Base-by-base conservation (phyloP, 2,329 filamentous ascomycete species). In the Aspergillus chevalieri region DNA sequence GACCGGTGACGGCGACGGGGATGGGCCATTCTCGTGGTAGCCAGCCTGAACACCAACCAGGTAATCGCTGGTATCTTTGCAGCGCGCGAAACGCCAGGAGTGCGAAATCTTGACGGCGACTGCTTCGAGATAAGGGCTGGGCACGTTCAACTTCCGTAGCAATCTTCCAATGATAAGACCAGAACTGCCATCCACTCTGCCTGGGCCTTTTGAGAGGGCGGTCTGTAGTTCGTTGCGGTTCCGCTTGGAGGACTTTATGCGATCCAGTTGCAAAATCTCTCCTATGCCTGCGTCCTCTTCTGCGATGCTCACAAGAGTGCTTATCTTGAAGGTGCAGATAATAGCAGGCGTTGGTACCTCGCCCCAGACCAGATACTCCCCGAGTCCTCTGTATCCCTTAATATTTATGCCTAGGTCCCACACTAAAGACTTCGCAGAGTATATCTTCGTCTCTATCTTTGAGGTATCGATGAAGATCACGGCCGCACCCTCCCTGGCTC, bases 321-420 rank as follows among this genome's bases (percentile, higher is more conserved):
- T 52, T 1, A 66, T 57, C 2, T 60, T 54, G 12, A 70, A 62
- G 0, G 60, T 58, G 9, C 54, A 55, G 6, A 66, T 44, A 7
- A 73, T 67, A 2, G 66, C 63, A 2, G 53, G 17, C 0, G 50
- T 21, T 0, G 59, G 53, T 0, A 71, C 54, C 1, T 49, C 46
- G 0, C 65, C 62, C 70, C 70, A 73, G 1, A 71, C 50, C 0
- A 68, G 48, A 36, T 58, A 71, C 17, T 73, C 70, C 0, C 61
- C 63, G 0, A 43, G 34, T 0, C 65, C 66, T 7, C 36, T 39
- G n/a, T 67, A 69, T 0, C 52, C 57, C 7, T 49, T 47, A 45
- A 63, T 62, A 1, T 38, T 48, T 0, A 52, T 6, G 0, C 51
- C 50, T 9, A 57, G 49, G 36, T 59, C 47, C 4, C 19, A 21